Evolutionary conservation across 2,329 filamentous ascomycete genomes (phyloP).

Genomic region (Lecanosticta acicola): DNA sequence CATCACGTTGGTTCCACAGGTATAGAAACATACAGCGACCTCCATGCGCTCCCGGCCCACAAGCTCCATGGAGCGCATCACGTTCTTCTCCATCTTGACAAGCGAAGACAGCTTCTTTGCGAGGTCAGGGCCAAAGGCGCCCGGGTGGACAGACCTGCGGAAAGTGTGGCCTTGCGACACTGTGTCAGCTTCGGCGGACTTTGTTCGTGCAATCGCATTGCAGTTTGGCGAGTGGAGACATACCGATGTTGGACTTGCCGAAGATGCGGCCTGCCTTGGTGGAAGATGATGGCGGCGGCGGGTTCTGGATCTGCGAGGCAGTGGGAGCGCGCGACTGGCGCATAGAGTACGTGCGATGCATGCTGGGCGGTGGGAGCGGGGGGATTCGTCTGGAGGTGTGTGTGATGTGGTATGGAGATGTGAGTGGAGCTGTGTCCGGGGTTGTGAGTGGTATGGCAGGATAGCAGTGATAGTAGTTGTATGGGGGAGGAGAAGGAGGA

Average conservation of each 20-base stretch:
- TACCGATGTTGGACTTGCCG: conserved; percentile 78
- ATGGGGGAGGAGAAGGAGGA: neutral
- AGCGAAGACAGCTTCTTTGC: conserved; percentile 96
- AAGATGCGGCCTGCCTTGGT: conserved; percentile 91
- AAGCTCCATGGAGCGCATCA: conserved; percentile 96
- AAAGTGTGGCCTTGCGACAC: conserved; percentile 58
- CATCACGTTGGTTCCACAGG: neutral
- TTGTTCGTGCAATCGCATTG: neutral
- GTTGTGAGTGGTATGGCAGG: neutral
- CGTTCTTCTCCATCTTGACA: conserved; percentile 99
- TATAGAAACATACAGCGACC: conserved; percentile 68
- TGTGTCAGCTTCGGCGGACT: conserved; percentile 1
- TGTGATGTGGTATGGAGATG: neutral
- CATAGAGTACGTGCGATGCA: conserved; percentile 99
- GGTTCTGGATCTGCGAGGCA: conserved; percentile 84
- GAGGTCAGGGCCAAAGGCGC: conserved; percentile 77
- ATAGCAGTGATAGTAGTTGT: neutral
- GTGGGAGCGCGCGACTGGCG: conserved; percentile 94
- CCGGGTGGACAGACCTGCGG: conserved; percentile 63
- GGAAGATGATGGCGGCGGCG: conserved; percentile 81
- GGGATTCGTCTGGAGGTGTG: neutral
- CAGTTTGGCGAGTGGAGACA: conserved; percentile 34
- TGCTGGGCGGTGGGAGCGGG: conserved; percentile 38
- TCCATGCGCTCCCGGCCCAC: conserved; percentile 97
- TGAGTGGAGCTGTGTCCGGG: neutral